phyloP scores from a whole-genome alignment of 805 yeast species.

The Yarrowia phangngaensis region DNA sequence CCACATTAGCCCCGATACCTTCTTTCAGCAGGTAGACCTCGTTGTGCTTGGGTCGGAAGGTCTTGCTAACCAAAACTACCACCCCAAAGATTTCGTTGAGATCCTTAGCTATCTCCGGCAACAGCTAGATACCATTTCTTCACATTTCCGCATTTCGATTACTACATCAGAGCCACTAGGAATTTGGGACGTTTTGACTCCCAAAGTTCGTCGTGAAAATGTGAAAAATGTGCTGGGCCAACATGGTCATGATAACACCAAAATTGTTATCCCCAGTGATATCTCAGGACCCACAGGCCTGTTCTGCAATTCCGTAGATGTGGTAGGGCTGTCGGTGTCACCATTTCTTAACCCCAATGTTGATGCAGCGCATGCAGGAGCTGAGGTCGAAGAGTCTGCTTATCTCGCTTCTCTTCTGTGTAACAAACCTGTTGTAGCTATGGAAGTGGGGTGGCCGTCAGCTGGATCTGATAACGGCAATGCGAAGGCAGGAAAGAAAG shows the following conservation, averaged over 20 bases:
- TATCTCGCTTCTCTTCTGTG: constrained; percentile 21
- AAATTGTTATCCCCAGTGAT: constrained; percentile 4
- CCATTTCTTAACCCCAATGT: constrained; percentile 6
- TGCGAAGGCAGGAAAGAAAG: constrained; percentile 19
- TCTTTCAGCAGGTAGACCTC: constrained; percentile 16
- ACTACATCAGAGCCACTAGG: constrained; percentile 24
- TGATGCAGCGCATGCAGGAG: constrained; percentile 17
- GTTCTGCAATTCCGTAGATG: constrained; percentile 22
- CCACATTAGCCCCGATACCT: constrained; percentile 7
- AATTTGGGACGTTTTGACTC: constrained; percentile 22
- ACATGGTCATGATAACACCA: background rate
- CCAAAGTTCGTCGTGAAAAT: constrained; percentile 20
- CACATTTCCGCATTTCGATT: constrained; percentile 8
- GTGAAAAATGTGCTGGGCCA: constrained; percentile 1
- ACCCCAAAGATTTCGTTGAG: constrained; percentile 24
- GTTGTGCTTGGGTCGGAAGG: constrained; percentile 22
- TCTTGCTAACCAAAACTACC: constrained; percentile 23
- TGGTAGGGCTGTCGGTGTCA: constrained; percentile 18
- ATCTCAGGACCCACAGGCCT: constrained; percentile 12
- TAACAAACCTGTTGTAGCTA: constrained; percentile 23
- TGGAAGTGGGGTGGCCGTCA: constrained; percentile 24
- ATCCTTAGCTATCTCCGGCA: constrained; percentile 3
- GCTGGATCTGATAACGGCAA: constrained; percentile 21
- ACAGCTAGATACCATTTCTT: background rate
- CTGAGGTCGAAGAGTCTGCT: constrained; percentile 19